Percentiles rank a stretch among this genome's conserved stretches.
Conservation (phyloP, 176 grass and related monocot species). For the barley (Hordeum vulgare) region DNA sequence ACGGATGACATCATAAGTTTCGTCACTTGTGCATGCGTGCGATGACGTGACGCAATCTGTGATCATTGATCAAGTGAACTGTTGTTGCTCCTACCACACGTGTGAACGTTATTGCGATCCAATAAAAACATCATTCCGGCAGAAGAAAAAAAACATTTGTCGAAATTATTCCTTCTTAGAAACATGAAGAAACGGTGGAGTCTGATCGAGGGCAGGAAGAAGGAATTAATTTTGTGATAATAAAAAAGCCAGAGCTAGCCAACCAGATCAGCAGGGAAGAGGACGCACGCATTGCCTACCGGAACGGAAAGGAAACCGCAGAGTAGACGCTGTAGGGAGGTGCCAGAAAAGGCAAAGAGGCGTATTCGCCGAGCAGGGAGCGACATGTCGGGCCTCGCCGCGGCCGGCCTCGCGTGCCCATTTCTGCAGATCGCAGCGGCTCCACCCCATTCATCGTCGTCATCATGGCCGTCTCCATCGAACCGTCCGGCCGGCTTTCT, state of each 20-base stretch:
- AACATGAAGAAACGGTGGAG: too few species aligned
- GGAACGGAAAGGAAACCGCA: neutral
- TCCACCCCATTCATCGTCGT: neutral
- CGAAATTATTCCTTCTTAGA: too few species aligned
- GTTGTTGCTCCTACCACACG: too few species aligned
- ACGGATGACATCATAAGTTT: too few species aligned
- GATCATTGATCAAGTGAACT: too few species aligned
- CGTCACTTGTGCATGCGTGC: too few species aligned
- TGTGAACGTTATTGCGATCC: too few species aligned
- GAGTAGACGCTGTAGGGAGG: neutral
- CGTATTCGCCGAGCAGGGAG: neutral
- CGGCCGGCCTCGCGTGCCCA: neutral
- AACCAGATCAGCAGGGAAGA: neutral
- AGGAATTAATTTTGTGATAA: neutral
- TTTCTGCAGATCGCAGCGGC: neutral
- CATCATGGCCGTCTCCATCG: neutral
- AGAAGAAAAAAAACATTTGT: too few species aligned
- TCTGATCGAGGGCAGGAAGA: neutral
- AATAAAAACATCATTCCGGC: too few species aligned
- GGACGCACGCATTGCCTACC: neutral
- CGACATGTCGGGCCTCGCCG: slow-evolving; percentile 9
- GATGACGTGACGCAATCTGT: too few species aligned
- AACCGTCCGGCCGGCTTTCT: neutral
- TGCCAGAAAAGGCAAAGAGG: neutral
- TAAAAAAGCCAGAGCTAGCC: neutral